Base-by-base conservation (phyloP, 2,329 filamentous ascomycete species). In the Leptographium procerum region DNA sequence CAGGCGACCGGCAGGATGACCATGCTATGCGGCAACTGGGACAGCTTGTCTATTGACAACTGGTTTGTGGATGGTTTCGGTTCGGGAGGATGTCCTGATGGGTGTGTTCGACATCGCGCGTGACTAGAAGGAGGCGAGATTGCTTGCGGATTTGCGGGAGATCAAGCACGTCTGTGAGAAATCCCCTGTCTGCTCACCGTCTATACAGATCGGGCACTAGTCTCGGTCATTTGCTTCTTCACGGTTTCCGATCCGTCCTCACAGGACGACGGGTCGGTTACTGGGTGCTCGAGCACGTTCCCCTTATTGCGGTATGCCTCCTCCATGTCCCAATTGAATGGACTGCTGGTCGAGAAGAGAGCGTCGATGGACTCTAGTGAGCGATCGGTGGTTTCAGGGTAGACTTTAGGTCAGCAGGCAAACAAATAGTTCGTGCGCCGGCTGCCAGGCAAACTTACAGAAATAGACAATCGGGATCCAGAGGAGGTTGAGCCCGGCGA, bases 361-460 rank as follows among this genome's bases (percentile, higher is more conserved):
- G 72, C 68, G 40, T 79, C 73, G 47, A 79, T 78, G 3, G 75
- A 77, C 61, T 80, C 78, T 4, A 80, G 69, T 6, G 76, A 77
- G n/a, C 77, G 70, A 53, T 71, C 69, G 2, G 71, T 66, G 0
- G 71, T 74, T 59, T 76, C 73, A 2, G 73, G 74, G 55, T 74
- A 75, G 60, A 76, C 58, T 58, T 43, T n/a, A n/a, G n/a, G n/a
- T n/a, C 2, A 19, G 16, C 40, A n/a, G 57, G 57, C 29, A n/a
- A 55, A 14, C 29, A 36, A 1, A 34, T n/a, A 34, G 19, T 8
- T 10, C 6, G 40, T 13, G 36, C 8, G 26, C 13, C 19, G n/a
- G 13, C 24, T 19, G 26, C 24, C 34, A 19, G 33, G 33, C 14
- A 4, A 19, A 57, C 58, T 16, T 58, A 61, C 60, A 72, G n/a